Base-by-base conservation (phyloP, 306 rosid species). In the Morella rubra region DNA sequence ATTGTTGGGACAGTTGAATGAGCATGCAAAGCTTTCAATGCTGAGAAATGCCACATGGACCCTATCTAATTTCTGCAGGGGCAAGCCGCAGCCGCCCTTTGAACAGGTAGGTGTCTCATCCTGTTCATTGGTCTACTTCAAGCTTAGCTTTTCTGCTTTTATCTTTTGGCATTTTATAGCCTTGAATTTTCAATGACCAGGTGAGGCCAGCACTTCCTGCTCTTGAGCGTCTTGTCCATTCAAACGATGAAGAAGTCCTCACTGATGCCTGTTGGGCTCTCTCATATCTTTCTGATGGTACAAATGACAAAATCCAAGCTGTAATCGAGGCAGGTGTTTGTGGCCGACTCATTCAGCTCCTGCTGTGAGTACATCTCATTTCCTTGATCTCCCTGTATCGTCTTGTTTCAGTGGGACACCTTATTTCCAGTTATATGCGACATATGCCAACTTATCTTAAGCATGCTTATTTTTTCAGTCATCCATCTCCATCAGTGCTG, bases 261-360 rank as follows among this genome's bases (percentile, higher is more conserved):
- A 93, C 98, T 6, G 98, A 93, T 55, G 95, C 98, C 13, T 93
- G 96, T 81, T 93, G 98, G 98, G 98, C 98, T 47, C 88, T 93
- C 0, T 93, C 98, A 0, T 93, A 91, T 83, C 90, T 93, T 78
- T 93, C 98, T 5, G 98, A 93, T 80, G 98, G 98, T 67, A 91
- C 96, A 37, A 93, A 93, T 76, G 98, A 93, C 80, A 91, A 93
- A 83, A 91, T 93, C 83, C 98, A 93, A 93, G 96, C 96, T 8
- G 98, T 93, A 65, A 91, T 93, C 13, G 95, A 93, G 80, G 95
- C 96, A 18, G 95, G 95, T 58, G 98, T 93, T 59, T 89, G 96
- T 62, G 54, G 69, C 66, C 89, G 91, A 68, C 84, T 93, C 51
- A 94, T 89, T 81, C 91, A 91, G 85, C 96, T 93, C 74, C 98